phyloP scores from a whole-genome alignment of 208 protist genomes.

The Crithidia expoeki region DNA sequence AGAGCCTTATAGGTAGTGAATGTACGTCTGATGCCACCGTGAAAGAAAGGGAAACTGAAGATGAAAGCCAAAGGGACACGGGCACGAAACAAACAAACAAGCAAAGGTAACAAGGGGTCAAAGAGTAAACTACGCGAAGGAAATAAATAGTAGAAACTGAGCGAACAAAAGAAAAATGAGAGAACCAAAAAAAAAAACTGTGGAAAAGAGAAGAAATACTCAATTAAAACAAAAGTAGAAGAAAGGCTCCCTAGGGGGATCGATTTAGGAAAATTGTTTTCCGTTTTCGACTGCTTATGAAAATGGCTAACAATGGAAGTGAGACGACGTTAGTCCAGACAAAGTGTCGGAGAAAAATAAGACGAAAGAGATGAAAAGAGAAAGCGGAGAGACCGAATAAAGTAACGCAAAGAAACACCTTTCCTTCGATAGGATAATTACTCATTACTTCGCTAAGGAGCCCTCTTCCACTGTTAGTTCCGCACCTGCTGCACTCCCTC shows the following conservation, averaged over 20 bases:
- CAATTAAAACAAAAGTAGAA: neutral
- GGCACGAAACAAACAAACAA: neutral
- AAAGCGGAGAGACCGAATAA: conserved; percentile 8
- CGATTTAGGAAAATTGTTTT: conserved; percentile 12
- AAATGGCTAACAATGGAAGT: conserved; percentile 15
- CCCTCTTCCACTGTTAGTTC: conserved; percentile 4
- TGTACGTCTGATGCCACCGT: conserved; percentile 8
- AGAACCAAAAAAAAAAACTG: conserved; percentile 1
- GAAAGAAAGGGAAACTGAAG: neutral
- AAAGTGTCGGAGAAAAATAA: conserved; percentile 6
- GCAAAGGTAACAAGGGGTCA: conserved; percentile 1
- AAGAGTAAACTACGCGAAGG: neutral
- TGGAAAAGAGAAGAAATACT: conserved; percentile 11
- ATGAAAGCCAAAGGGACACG: neutral
- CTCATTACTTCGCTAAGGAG: conserved; percentile 6
- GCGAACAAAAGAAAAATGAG: neutral
- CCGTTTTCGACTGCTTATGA: conserved; percentile 15
- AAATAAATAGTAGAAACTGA: neutral
- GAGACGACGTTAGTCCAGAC: conserved; percentile 10
- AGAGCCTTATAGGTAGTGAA: neutral
- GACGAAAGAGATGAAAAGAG: conserved; percentile 1
- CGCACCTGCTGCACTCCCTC: conserved; percentile 13
- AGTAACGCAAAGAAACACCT: neutral
- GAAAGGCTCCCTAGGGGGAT: conserved; percentile 12
- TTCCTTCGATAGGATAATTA: neutral